phyloP scores from a whole-genome alignment of 108 stramenopile genomes.

The Nitzschia sp. region DNA sequence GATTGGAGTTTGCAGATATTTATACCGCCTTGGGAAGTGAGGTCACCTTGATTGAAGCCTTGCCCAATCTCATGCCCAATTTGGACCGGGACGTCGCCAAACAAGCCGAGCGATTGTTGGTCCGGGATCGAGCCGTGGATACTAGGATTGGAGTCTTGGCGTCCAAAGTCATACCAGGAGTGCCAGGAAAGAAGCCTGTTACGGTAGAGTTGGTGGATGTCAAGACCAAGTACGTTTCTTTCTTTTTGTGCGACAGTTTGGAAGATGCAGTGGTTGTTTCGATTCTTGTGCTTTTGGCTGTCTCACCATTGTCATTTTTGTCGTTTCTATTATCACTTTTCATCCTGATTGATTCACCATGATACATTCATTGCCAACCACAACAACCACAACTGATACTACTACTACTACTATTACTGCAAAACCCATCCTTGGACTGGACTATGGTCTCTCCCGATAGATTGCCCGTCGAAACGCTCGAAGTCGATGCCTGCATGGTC shows the following conservation, averaged over 20 bases:
- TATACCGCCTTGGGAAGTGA: conserved; percentile 97
- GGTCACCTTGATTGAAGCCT: conserved; percentile 97
- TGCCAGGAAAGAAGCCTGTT: conserved; percentile 94
- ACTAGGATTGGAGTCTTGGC: conserved; percentile 93
- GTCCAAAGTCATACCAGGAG: conserved; percentile 92
- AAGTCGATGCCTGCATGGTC: conserved; percentile 97
- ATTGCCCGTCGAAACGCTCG: conserved; percentile 95
- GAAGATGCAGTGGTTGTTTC: too few relatives aligned
- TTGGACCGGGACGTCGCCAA: conserved; percentile 97
- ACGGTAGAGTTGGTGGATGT: conserved; percentile 99
- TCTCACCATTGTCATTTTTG: neutral
- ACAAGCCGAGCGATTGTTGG: conserved; percentile 92
- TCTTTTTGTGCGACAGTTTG: too few relatives aligned
- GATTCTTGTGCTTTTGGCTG: conserved; percentile 13
- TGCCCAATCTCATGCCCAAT: conserved; percentile 93
- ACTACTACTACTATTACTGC: too few relatives aligned
- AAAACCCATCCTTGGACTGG: neutral
- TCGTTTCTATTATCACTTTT: too few relatives aligned
- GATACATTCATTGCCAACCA: too few relatives aligned
- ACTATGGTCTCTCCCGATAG: conserved; percentile 23
- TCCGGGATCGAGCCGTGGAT: conserved; percentile 91
- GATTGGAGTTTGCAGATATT: conserved; percentile 96
- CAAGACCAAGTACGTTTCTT: conserved; percentile 86
- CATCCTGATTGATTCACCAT: too few relatives aligned
- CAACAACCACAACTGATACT: too few relatives aligned